Evolutionary conservation across 441 rosid genomes (phyloP), one percentile per base, ranked within the genome.

Genomic region (Dalechampia spathulata): DNA sequence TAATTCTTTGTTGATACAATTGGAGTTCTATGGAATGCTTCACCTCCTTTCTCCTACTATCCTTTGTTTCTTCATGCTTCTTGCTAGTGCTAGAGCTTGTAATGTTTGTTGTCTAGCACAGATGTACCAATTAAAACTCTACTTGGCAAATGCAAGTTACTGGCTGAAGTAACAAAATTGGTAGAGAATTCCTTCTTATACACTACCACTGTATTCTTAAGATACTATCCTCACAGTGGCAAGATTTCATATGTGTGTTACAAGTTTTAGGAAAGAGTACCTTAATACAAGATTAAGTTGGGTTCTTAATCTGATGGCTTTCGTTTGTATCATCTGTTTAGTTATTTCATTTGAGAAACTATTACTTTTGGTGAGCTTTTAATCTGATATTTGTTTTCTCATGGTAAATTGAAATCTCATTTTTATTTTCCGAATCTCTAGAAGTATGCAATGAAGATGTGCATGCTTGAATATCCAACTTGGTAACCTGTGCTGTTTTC

Each of bases 401-500:
- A 16, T 23, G 2, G 9, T 15, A 7, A 34, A 2, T 40, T 49
- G 30, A 40, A 16, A 34, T 49, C 44, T 39, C 17, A 6, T 1
- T 39, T 4, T 52, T 1, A n/a, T n/a, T n/a, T n/a, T n/a, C n/a
- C n/a, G n/a, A n/a, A n/a, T n/a, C n/a, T n/a, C n/a, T n/a, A n/a
- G n/a, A n/a, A n/a, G n/a, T n/a, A n/a, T n/a, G n/a, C n/a, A n/a
- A n/a, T n/a, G n/a, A n/a, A n/a, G n/a, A n/a, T n/a, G n/a, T n/a
- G n/a, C n/a, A n/a, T n/a, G n/a, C n/a, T n/a, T n/a, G n/a, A n/a
- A n/a, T n/a, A n/a, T n/a, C n/a, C n/a, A 36, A 49, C 52, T 34
- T 38, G 20, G 14, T 48, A 36, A 52, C 49, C 22, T 70, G 37
- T 39, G 41, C 48, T 51, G 34, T 42, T 72, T 55, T 67, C 57